Percentiles rank a stretch among this genome's conserved stretches.
These are phyloP conservation scores for Medicago ruthenica DNA, from an alignment of 306 rosid genomes.

Conservation along the genomic window DNA sequence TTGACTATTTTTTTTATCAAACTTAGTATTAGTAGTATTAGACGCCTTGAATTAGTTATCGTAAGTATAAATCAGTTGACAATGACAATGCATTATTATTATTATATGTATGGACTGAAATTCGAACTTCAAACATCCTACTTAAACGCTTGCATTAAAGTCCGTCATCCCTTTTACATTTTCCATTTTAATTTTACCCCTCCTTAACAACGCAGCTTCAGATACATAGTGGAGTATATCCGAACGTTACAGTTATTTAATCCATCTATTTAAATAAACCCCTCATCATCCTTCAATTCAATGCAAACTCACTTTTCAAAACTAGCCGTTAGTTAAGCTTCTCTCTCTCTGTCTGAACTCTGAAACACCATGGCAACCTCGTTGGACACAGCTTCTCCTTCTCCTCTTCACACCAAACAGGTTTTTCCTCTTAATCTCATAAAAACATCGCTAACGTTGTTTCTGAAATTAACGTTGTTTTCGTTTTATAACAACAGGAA, in stretches of 20 bases:
- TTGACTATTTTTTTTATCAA: no score
- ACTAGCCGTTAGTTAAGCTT: slow-evolving; percentile 77
- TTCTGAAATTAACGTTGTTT: neutral
- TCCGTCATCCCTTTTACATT: no score
- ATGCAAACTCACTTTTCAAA: slow-evolving; percentile 41
- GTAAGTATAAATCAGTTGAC: no score
- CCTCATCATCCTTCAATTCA: neutral
- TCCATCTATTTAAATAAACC: slow-evolving; percentile 33
- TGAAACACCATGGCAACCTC: slow-evolving; percentile 57
- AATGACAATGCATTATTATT: no score
- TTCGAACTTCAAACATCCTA: no score
- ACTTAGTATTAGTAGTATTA: no score
- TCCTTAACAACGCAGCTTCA: no score
- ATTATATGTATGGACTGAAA: no score
- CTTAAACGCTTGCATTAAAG: no score
- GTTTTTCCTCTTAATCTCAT: slow-evolving; percentile 34
- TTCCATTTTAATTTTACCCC: no score
- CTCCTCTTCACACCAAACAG: slow-evolving; percentile 51
- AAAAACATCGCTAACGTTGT: neutral
- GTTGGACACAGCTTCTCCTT: slow-evolving; percentile 57
- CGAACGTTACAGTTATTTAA: neutral
- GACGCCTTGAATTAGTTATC: no score
- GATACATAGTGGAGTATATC: no score
- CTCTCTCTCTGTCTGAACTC: slow-evolving; percentile 24
- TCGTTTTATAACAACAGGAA: slow-evolving; percentile 27